Conservation (phyloP, 176 grass and related monocot genomes). For the Guadua angustifolia region DNA sequence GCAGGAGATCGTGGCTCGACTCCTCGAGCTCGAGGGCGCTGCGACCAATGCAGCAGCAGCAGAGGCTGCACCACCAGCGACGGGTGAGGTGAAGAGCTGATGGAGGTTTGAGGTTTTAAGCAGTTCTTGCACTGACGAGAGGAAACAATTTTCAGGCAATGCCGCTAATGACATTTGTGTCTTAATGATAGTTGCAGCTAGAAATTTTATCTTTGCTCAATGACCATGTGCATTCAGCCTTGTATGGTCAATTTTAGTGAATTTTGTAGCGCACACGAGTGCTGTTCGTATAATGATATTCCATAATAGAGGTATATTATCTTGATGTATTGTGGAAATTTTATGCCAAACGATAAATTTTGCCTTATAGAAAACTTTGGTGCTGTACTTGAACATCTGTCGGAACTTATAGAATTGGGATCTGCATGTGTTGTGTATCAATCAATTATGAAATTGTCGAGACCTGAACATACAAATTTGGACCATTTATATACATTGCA, state of each 20-base stretch:
- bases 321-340: neutral
- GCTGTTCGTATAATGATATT: neutral
- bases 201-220: neutral
- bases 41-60: neutral
- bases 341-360: neutral
- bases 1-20: slow-evolving; percentile 48
- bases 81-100: slow-evolving; percentile 7
- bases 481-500: too few relatives aligned
- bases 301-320: neutral
- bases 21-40: slow-evolving; percentile 40
- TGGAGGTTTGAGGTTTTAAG: neutral
- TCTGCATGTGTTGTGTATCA: neutral
- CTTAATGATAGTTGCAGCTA: neutral
- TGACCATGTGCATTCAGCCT: neutral
- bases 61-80: slow-evolving; percentile 8
- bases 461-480: too few relatives aligned
- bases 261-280: neutral
- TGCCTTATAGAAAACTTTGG: neutral
- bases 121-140: neutral
- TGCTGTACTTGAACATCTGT: neutral
- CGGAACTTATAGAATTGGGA: neutral
- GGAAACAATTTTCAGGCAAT: neutral
- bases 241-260: neutral
- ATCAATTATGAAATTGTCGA: neutral
- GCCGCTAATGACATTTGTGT: neutral